phyloP scores from a whole-genome alignment of 2,329 filamentous ascomycete genomes.

The Aspergillus luchuensis region DNA sequence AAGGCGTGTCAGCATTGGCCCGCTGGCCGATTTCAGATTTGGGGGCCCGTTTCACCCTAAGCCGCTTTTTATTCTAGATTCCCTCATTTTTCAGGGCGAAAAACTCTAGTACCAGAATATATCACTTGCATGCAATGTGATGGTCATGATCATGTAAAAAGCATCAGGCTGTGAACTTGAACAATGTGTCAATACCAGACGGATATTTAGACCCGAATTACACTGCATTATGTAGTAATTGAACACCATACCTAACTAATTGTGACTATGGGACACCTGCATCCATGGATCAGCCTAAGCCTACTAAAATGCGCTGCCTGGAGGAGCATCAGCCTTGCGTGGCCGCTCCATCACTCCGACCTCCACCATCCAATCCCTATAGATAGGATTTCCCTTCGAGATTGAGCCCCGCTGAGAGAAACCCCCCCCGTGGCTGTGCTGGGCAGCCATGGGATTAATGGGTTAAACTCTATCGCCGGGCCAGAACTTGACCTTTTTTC shows the following conservation, averaged over 20 bases:
- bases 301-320: too few species aligned
- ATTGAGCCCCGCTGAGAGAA: too few species aligned
- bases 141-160: too few species aligned
- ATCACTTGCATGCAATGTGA: too few species aligned
- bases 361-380: neutral
- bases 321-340: neutral
- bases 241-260: too few species aligned
- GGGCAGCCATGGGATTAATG: neutral
- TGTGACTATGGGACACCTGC: neutral
- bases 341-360: neutral
- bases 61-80: too few species aligned
- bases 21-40: neutral
- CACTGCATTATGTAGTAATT: too few species aligned
- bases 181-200: too few species aligned
- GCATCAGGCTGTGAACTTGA: too few species aligned
- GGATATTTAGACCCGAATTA: too few species aligned
- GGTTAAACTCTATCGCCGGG: slow-evolving; percentile 9
- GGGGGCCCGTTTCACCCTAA: neutral
- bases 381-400: neutral
- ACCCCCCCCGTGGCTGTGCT: slow-evolving; percentile 13
- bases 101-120: too few species aligned
- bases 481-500: slow-evolving; percentile 5
- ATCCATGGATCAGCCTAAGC: neutral
- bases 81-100: too few species aligned
- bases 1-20: neutral